A percentile compares a stretch with the other conserved stretches of the same genome.
Conservation (phyloP, 2,329 filamentous ascomycete genomes). For the Colletotrichum sp. region DNA sequence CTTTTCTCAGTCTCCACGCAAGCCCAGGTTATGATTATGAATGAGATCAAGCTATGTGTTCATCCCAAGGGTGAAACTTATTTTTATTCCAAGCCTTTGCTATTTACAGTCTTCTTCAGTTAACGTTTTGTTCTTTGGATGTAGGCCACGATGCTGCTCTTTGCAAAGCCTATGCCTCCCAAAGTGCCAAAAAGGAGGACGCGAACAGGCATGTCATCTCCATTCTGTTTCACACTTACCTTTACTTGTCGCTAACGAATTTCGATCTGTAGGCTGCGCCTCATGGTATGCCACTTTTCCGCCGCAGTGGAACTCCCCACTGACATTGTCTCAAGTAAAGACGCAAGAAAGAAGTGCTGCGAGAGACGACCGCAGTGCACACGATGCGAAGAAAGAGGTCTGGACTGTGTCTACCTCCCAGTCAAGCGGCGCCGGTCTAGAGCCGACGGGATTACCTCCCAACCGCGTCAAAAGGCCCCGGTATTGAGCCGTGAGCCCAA, state of each 20-base stretch:
- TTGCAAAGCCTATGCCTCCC: background rate
- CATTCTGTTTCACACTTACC: background rate
- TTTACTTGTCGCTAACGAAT: background rate
- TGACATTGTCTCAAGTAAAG: background rate
- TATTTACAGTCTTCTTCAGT: background rate
- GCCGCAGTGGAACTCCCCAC: background rate
- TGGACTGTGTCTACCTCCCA: slow-evolving; percentile 54
- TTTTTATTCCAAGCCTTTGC: background rate
- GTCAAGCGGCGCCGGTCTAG: slow-evolving; percentile 42
- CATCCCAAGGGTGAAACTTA: background rate
- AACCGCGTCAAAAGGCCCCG: background rate
- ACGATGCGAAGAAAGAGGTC: slow-evolving; percentile 51
- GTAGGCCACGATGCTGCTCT: background rate
- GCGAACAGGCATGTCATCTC: background rate
- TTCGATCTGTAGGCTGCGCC: background rate
- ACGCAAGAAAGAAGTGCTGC: slow-evolving; percentile 62
- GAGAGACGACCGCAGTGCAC: slow-evolving; percentile 54
- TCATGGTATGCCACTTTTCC: background rate
- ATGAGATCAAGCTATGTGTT: background rate
- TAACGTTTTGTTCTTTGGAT: background rate
- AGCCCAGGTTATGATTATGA: background rate
- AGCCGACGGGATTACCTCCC: background rate
- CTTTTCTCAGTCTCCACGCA: background rate
- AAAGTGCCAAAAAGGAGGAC: background rate
- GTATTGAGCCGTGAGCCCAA: background rate